phyloP scores from a whole-genome alignment of 169 alveolate species.

The Theileria sp. region DNA sequence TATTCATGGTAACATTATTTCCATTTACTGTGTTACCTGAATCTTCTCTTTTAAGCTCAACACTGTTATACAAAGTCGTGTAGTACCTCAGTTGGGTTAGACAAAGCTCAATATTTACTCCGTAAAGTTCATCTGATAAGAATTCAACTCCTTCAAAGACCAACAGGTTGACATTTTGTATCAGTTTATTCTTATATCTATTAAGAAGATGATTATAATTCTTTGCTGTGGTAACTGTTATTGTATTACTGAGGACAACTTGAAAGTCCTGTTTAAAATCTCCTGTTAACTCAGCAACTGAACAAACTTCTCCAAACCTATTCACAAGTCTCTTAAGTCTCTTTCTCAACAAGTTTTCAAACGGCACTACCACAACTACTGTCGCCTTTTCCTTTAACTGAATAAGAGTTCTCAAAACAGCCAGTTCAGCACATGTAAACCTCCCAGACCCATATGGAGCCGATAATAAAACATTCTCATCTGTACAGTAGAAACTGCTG shows the following conservation, averaged over 20 bases:
- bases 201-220: conserved; percentile 90
- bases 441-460: conserved; percentile 68
- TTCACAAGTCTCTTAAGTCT: conserved; percentile 37
- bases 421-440: conserved; percentile 65
- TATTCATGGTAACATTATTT: background rate
- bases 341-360: conserved; percentile 26
- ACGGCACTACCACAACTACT: conserved; percentile 37
- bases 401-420: conserved; percentile 44
- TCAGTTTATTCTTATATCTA: conserved; percentile 85
- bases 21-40: background rate
- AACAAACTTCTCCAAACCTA: conserved; percentile 57
- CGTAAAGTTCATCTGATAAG: conserved; percentile 79
- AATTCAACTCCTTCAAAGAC: conserved; percentile 93
- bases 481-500: conserved; percentile 57
- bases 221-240: conserved; percentile 88
- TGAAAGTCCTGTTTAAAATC: conserved; percentile 82
- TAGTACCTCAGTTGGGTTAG: conserved; percentile 14
- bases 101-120: conserved; percentile 77
- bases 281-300: conserved; percentile 80
- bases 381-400: conserved; percentile 44
- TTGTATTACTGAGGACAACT: conserved; percentile 72
- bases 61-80: conserved; percentile 10
- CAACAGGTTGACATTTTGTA: conserved; percentile 83
- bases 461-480: conserved; percentile 67
- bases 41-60: background rate